Evolutionary conservation across 345 rosid species (phyloP).

Genomic region (Turritis glabra): DNA sequence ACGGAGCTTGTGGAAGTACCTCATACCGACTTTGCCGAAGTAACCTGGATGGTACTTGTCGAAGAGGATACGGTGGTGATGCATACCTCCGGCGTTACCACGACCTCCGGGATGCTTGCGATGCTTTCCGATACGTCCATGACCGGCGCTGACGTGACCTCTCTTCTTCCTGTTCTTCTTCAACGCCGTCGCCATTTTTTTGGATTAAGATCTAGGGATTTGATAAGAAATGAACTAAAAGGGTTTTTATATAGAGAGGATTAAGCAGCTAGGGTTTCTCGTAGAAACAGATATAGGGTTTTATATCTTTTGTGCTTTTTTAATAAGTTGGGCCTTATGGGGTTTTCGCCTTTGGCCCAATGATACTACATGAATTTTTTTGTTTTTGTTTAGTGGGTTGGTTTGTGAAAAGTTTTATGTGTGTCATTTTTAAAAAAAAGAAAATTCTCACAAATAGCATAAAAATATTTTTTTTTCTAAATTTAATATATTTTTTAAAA

Average conservation of each 20-base stretch:
- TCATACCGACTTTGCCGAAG: conserved; percentile 49
- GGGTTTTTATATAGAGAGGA: conserved; percentile 25
- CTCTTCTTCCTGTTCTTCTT: conserved; percentile 83
- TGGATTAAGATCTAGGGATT: conserved; percentile 19
- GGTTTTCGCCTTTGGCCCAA: neutral
- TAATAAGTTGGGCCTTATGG: neutral
- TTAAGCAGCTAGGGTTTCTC: conserved; percentile 27
- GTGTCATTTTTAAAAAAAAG: no score
- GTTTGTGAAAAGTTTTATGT: no score
- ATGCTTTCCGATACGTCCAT: conserved; percentile 79
- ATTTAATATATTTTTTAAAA: no score
- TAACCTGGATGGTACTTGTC: conserved; percentile 82
- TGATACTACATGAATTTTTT: neutral
- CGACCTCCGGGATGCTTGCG: conserved; percentile 76
- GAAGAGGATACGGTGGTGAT: conserved; percentile 73
- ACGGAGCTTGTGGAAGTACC: conserved; percentile 70
- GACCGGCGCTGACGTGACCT: conserved; percentile 80
- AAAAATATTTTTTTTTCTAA: no score
- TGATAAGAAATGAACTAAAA: no score
- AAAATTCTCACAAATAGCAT: no score
- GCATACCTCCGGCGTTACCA: conserved; percentile 65
- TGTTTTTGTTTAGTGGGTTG: no score
- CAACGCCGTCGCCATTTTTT: conserved; percentile 54
- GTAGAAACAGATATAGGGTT: neutral
- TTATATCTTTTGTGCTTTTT: neutral